Percentiles rank a stretch among this genome's conserved stretches.
Conservation (phyloP, 2,329 filamentous ascomycete genomes). For the Byssoonygena ceratinophila region DNA sequence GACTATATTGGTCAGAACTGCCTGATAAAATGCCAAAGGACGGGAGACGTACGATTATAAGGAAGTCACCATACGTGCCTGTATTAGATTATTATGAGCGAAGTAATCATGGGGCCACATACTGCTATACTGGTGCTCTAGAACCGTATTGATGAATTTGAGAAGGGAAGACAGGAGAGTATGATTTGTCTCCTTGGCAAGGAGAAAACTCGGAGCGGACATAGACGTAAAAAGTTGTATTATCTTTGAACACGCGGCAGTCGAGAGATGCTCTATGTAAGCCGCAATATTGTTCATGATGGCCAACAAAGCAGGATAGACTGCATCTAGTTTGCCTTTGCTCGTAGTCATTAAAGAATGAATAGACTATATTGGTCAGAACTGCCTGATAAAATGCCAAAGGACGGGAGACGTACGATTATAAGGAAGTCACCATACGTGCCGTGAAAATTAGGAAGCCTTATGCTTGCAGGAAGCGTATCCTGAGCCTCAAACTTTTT, state of each 20-base stretch:
- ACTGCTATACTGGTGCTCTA: slow-evolving; percentile 80
- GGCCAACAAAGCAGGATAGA: slow-evolving; percentile 83
- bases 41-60: slow-evolving; percentile 62
- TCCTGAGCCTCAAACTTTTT: slow-evolving; percentile 82
- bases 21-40: background rate
- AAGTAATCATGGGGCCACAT: no score
- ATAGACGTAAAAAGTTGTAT: slow-evolving; percentile 83
- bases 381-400: background rate
- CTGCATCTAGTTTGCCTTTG: slow-evolving; percentile 77
- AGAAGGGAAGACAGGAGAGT: slow-evolving; percentile 67
- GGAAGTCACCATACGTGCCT: slow-evolving; percentile 88
- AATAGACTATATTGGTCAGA: slow-evolving; percentile 54
- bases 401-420: slow-evolving; percentile 49
- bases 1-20: slow-evolving; percentile 46
- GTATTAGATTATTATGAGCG: no score
- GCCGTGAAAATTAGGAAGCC: slow-evolving; percentile 73
- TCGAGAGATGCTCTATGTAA: slow-evolving; percentile 65
- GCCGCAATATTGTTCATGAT: slow-evolving; percentile 90
- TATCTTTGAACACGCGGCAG: slow-evolving; percentile 65
- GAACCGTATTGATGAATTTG: slow-evolving; percentile 77
- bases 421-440: slow-evolving; percentile 91
- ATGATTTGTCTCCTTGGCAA: slow-evolving; percentile 89
- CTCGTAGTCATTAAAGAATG: slow-evolving; percentile 84
- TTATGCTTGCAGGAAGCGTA: slow-evolving; percentile 68
- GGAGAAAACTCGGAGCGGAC: slow-evolving; percentile 82